Base-by-base conservation (phyloP, 768 basidiomycete species). In the Clavulina sp. region DNA sequence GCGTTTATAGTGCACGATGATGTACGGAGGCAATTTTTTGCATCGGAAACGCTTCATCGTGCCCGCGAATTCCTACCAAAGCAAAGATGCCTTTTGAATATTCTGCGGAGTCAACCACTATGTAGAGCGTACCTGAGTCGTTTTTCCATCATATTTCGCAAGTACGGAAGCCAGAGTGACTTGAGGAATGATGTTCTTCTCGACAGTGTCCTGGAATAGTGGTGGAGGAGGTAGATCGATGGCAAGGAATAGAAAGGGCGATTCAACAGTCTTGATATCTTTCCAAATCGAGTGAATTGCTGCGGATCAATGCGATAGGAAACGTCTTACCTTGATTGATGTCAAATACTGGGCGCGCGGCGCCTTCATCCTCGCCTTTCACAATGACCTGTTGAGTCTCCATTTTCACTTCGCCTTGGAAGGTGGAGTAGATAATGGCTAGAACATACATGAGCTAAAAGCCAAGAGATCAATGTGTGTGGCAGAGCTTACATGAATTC, bases 151-250 rank as follows among this genome's bases (percentile, higher is more conserved):
- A 65, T 91, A 99, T 66, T 99, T 99, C 19, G 83, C 75, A 23
- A 97, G 72, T 28, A 97, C 81, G 7, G 81, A 79, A 53, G 89
- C 78, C 52, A 99, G 80, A 43, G 82, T 83, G 55, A 95, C 87
- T 73, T 99, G 95, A 30, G 95, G 95, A 57, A 97, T 95, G 63
- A 99, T 97, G 64, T 97, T 96, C 69, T 95, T 95, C 69, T 95
- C 91, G 43, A 93, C 76, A 3, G 84, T 68, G 62, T 96, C 92
- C 66, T 96, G 93, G 67, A 97, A 99, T 34, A 99, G 68, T 16
- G 93, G 95, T n/a, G 91, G 91, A 0, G 95, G 85, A 18, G 95
- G 95, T 24, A 97, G 74, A 68, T 99, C 95, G 28, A 97, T 78
- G 1, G 93, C 86, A 36, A 99, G 75, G 68, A 93, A 95, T 53